Evolutionary conservation across 2,329 filamentous ascomycete genomes (phyloP).

Genomic region (Hymenoscyphus linearis): DNA sequence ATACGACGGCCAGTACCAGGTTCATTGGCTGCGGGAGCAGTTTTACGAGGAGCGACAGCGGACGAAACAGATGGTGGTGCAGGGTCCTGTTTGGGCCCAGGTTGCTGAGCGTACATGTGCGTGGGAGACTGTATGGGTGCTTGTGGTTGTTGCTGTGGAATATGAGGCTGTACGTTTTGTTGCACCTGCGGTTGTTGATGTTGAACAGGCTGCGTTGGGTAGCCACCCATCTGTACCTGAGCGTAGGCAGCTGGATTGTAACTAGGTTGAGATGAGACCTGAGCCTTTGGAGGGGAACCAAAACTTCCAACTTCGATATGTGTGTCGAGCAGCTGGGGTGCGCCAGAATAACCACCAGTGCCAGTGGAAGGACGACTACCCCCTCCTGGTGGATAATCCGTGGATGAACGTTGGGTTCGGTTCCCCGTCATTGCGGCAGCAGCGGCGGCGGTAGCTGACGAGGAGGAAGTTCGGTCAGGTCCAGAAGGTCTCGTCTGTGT

Average conservation of each 20-base stretch:
- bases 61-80: constrained; percentile 27
- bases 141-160: constrained; percentile 9
- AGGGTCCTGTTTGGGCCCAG: constrained; percentile 28
- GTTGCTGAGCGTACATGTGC: constrained; percentile 25
- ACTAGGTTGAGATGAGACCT: constrained; percentile 49
- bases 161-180: constrained; percentile 14
- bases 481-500: constrained; percentile 38
- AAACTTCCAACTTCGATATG: constrained; percentile 19
- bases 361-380: constrained; percentile 15
- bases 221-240: constrained; percentile 45
- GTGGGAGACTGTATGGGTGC: constrained; percentile 32
- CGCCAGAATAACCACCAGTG: constrained; percentile 17
- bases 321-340: constrained; percentile 19
- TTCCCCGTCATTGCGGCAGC: constrained; percentile 53
- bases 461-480: constrained; percentile 47
- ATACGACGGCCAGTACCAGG: constrained; percentile 77
- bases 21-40: constrained; percentile 65
- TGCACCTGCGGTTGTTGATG: constrained; percentile 37
- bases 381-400: constrained; percentile 26
- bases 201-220: constrained; percentile 38
- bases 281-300: constrained; percentile 31
- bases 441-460: constrained; percentile 50
- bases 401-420: constrained; percentile 24
- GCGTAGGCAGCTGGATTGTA: constrained; percentile 79
- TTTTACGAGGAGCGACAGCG: constrained; percentile 42